Percentiles rank a stretch among this genome's conserved stretches.
phyloP scores from a whole-genome alignment of 495 filamentous ascomycete species.

The Aspergillus wentii region DNA sequence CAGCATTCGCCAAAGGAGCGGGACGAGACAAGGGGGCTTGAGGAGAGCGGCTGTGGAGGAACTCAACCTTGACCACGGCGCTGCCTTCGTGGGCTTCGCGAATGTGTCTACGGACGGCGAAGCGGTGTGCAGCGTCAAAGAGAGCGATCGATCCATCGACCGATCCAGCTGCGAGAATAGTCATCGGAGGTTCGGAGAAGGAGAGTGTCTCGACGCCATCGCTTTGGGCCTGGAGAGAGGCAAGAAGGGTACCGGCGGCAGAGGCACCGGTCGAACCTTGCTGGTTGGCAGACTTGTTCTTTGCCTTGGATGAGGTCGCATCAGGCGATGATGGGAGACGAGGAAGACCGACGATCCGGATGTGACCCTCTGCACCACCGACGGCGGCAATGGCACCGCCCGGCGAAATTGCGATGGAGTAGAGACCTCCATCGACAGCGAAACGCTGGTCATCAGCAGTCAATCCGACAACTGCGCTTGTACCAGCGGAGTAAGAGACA shows the following conservation, averaged over 20 bases:
- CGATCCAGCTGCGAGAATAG: conserved; percentile 78
- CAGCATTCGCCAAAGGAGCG: conserved; percentile 17
- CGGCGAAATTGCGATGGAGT: conserved; percentile 77
- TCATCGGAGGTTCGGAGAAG: conserved; percentile 71
- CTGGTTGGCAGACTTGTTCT: conserved; percentile 24
- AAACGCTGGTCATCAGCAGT: conserved; percentile 84
- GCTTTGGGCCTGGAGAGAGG: conserved; percentile 60
- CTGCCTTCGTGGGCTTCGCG: conserved; percentile 72
- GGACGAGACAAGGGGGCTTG: conserved; percentile 18
- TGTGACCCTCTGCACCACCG: conserved; percentile 79
- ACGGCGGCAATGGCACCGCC: conserved; percentile 72
- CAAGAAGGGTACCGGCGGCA: conserved; percentile 76
- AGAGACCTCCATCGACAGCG: conserved; percentile 84
- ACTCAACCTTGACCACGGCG: conserved; percentile 89
- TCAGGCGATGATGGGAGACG: conserved; percentile 44
- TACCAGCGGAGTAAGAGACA: conserved; percentile 60
- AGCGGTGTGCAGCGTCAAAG: conserved; percentile 78
- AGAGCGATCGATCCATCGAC: conserved; percentile 89
- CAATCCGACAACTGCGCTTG: conserved; percentile 72
- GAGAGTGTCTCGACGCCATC: conserved; percentile 83
- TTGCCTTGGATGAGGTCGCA: conserved; percentile 28
- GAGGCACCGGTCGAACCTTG: conserved; percentile 41
- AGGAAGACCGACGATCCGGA: conserved; percentile 81
- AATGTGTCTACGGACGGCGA: conserved; percentile 76
- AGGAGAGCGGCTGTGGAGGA: conserved; percentile 48